Percentiles rank a stretch among this genome's conserved stretches.
Conservation (phyloP, 202 grass and related monocot species). For the Hordeum pubiflorum region DNA sequence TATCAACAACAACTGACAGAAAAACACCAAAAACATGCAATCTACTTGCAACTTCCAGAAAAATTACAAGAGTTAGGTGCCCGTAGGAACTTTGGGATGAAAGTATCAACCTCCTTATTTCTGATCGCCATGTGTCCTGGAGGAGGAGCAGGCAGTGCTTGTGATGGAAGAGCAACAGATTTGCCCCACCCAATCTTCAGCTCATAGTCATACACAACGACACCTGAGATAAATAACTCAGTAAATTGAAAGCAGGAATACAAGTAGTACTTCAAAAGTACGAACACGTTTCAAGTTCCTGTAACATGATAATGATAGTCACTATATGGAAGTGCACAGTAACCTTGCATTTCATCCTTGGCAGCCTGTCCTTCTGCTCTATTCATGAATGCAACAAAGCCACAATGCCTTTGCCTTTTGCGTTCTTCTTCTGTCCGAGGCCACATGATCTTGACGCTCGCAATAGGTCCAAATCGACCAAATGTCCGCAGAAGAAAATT, state of each 20-base stretch:
- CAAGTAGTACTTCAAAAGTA: conserved; percentile 7
- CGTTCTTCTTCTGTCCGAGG: conserved; percentile 94
- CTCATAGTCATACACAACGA: conserved; percentile 97
- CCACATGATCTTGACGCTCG: conserved; percentile 99
- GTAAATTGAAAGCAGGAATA: not conserved
- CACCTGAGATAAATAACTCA: conserved; percentile 52
- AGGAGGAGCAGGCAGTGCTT: conserved; percentile 91
- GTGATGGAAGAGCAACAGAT: conserved; percentile 93
- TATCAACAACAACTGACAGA: not conserved
- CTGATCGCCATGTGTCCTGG: conserved; percentile 99
- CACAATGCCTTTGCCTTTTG: conserved; percentile 95
- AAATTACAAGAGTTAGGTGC: conserved; percentile 1
- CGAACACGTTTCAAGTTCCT: not conserved
- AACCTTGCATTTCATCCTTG: conserved; percentile 99
- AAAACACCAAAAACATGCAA: conserved; percentile 6
- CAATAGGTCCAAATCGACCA: conserved; percentile 96
- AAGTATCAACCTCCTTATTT: conserved; percentile 74
- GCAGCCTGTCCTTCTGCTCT: conserved; percentile 91
- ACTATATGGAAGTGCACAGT: conserved; percentile 10
- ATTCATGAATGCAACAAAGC: conserved; percentile 99
- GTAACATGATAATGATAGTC: conserved; percentile 15
- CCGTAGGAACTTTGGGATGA: conserved; percentile 11
- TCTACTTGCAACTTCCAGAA: conserved; percentile 6
- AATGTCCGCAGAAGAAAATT: conserved; percentile 98
- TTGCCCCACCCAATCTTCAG: conserved; percentile 99